phyloP scores from a whole-genome alignment of 1,139 yeast genomes.

The Kodamaea suecica region DNA sequence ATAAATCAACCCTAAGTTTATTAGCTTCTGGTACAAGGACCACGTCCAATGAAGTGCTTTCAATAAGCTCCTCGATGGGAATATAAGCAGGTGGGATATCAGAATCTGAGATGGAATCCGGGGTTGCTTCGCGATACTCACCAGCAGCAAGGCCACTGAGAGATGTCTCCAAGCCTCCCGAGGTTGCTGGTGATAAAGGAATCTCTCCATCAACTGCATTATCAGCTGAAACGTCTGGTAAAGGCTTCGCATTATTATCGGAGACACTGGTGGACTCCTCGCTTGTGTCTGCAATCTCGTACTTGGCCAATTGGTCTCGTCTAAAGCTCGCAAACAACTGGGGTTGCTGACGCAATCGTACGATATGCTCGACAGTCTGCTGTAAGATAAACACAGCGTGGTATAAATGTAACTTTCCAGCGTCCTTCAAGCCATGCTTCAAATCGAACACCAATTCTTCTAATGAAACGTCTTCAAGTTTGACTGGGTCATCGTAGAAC shows the following conservation, averaged over 20 bases:
- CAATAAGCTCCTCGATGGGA: conserved; percentile 26
- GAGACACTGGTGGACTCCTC: background rate
- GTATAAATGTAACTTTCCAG: conserved; percentile 34
- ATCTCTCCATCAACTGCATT: no score
- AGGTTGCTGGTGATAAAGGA: no score
- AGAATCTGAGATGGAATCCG: conserved; percentile 11
- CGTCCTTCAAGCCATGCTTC: conserved; percentile 27
- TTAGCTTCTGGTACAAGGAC: conserved; percentile 3
- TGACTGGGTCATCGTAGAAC: conserved; percentile 42
- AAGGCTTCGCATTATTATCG: background rate
- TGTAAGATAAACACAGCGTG: conserved; percentile 37
- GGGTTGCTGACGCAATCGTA: conserved; percentile 28
- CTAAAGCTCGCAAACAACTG: conserved; percentile 27
- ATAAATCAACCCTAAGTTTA: conserved; percentile 5
- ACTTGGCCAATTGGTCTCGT: conserved; percentile 24
- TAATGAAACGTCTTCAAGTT: conserved; percentile 34
- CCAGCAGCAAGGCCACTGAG: conserved; percentile 1
- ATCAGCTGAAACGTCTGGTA: no score
- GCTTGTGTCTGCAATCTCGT: conserved; percentile 14
- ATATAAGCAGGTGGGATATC: conserved; percentile 15
- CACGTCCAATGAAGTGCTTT: conserved; percentile 15
- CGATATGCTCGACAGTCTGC: conserved; percentile 32
- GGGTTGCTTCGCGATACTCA: conserved; percentile 11
- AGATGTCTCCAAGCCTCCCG: no score
- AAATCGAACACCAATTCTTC: conserved; percentile 38